Conservation (phyloP, 148 eudicot species). For the Fagopyrum tataricum region DNA sequence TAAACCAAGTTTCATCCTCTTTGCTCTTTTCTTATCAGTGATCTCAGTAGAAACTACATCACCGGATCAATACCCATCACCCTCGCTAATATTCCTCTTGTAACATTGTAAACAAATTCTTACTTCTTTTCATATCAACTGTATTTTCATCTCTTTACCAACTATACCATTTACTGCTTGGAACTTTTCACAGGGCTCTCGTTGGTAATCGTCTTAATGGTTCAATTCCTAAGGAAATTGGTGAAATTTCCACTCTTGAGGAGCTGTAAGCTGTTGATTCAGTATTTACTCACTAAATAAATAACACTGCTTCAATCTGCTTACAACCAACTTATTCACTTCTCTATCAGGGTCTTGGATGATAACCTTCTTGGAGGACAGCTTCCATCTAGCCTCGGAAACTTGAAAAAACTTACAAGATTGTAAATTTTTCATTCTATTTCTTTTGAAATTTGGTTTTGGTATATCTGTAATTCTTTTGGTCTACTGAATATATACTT, state of each 20-base stretch:
- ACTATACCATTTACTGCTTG: background rate
- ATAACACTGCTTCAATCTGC: background rate
- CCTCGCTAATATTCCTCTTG: conserved; percentile 43
- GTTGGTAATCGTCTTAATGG: conserved; percentile 52
- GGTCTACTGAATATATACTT: background rate
- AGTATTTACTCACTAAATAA: background rate
- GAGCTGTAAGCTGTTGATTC: conserved; percentile 39
- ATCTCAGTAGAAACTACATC: conserved; percentile 57
- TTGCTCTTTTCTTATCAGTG: conserved; percentile 24
- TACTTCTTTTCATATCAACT: background rate
- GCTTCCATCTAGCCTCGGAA: conserved; percentile 58
- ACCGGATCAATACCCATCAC: conserved; percentile 57
- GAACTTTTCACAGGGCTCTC: conserved; percentile 38
- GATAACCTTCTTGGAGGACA: conserved; percentile 59
- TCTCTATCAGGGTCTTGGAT: conserved; percentile 42
- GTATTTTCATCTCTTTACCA: background rate
- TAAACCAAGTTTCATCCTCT: background rate
- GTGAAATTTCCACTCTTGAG: conserved; percentile 54
- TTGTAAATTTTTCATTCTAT: conserved; percentile 36
- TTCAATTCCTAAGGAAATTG: conserved; percentile 59
- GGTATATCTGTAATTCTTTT: background rate
- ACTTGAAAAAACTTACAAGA: conserved; percentile 42
- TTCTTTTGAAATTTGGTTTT: background rate
- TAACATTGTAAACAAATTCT: conserved; percentile 39
- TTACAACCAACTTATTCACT: background rate